Conservation (phyloP, 306 rosid genomes). For the Ormosia semicastrata region DNA sequence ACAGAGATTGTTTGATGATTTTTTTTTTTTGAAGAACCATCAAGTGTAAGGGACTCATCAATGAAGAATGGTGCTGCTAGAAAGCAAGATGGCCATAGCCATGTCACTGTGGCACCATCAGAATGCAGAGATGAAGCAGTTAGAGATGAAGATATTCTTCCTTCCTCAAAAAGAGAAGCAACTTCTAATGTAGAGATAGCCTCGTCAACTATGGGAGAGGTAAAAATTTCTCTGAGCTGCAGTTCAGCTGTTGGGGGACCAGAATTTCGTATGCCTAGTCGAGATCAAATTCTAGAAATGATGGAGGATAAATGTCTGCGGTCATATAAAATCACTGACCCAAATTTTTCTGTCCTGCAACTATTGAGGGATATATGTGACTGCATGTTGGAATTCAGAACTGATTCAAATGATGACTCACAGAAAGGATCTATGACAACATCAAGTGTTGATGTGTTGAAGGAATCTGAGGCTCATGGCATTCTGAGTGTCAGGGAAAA, state of each 20-base stretch:
- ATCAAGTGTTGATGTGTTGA: slow-evolving; percentile 37
- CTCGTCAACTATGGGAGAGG: slow-evolving; percentile 79
- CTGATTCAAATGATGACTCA: slow-evolving; percentile 55
- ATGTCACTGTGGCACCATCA: slow-evolving; percentile 32
- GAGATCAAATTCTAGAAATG: slow-evolving; percentile 63
- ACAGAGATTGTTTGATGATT: not conserved
- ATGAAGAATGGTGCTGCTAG: slow-evolving; percentile 34
- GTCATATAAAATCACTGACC: slow-evolving; percentile 76
- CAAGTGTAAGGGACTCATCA: slow-evolving; percentile 19
- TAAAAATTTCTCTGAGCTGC: slow-evolving; percentile 81
- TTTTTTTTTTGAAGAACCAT: slow-evolving; percentile 42
- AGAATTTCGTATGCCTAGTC: slow-evolving; percentile 69
- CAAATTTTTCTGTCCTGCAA: slow-evolving; percentile 68
- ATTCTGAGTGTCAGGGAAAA: slow-evolving; percentile 27
- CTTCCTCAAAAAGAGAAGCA: slow-evolving; percentile 38
- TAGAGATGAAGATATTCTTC: slow-evolving; percentile 25
- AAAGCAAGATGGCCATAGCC: slow-evolving; percentile 38
- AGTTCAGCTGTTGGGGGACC: slow-evolving; percentile 52
- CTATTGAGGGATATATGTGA: slow-evolving; percentile 79
- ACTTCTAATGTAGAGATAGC: slow-evolving; percentile 64
- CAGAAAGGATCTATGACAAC: slow-evolving; percentile 48
- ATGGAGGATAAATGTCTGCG: slow-evolving; percentile 79
- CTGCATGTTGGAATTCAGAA: slow-evolving; percentile 69
- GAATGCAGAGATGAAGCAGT: slow-evolving; percentile 18
- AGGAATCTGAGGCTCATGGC: slow-evolving; percentile 41